Conservation (phyloP, 208 protist species). For the Histomonas meleagridis region DNA sequence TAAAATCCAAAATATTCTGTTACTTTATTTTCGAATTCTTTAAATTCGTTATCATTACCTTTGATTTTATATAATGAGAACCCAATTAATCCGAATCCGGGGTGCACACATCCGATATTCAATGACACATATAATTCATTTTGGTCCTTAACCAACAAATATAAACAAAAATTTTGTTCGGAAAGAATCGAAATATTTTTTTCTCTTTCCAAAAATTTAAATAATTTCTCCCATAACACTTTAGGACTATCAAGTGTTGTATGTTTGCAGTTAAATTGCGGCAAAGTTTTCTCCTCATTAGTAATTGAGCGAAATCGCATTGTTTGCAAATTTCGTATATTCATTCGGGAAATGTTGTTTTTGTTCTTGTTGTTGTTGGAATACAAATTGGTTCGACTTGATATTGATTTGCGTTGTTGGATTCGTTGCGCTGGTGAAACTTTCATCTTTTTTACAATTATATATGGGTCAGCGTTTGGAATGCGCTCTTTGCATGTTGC, state of each 20-base stretch:
- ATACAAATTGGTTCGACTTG: no score
- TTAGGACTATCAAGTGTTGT: background rate
- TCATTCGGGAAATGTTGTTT: no score
- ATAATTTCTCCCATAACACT: background rate
- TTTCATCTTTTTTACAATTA: background rate
- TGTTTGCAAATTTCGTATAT: background rate
- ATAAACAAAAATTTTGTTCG: background rate
- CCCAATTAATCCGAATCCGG: background rate
- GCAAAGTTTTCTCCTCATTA: background rate
- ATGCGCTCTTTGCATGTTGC: background rate
- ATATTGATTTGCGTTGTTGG: no score
- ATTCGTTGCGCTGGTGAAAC: background rate
- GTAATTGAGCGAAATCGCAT: background rate
- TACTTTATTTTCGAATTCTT: background rate
- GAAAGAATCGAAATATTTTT: slow-evolving; percentile 2
- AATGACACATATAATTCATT: background rate
- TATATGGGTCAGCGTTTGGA: background rate
- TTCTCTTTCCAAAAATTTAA: background rate
- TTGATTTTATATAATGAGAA: background rate
- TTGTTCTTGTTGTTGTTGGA: no score
- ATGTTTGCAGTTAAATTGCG: background rate
- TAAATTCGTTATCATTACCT: background rate
- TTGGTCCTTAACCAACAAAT: background rate
- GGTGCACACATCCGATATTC: background rate
- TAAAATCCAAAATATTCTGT: background rate